phyloP scores from a whole-genome alignment of 495 filamentous ascomycete genomes.

The Darksidea phi region DNA sequence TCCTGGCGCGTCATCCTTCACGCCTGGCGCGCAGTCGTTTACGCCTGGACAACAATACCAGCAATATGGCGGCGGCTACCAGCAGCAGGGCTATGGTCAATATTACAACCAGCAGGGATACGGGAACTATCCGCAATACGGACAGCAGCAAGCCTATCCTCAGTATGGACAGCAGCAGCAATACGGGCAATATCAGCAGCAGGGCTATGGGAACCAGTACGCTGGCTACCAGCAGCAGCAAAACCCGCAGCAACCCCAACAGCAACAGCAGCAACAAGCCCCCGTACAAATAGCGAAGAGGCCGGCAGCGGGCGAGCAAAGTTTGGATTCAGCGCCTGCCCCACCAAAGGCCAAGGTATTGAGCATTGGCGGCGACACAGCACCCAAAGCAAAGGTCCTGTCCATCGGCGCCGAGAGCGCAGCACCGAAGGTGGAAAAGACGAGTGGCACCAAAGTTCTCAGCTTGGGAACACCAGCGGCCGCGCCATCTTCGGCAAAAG shows the following conservation, averaged over 20 bases:
- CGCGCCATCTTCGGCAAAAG: slow-evolving; percentile 46
- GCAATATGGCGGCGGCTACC: slow-evolving; percentile 56
- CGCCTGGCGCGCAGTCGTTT: slow-evolving; percentile 73
- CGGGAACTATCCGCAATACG: slow-evolving; percentile 31
- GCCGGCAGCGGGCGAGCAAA: slow-evolving; percentile 40
- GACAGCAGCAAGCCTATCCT: slow-evolving; percentile 37
- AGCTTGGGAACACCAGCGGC: slow-evolving; percentile 32
- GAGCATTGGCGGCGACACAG: slow-evolving; percentile 37
- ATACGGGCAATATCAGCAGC: slow-evolving; percentile 42
- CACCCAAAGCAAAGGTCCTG: slow-evolving; percentile 52
- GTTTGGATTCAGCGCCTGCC: slow-evolving; percentile 32
- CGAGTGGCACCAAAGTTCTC: slow-evolving; percentile 39
- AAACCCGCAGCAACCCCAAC: slow-evolving; percentile 36
- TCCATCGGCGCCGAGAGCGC: slow-evolving; percentile 59
- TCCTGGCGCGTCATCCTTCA: slow-evolving; percentile 77
- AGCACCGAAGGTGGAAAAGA: slow-evolving; percentile 51
- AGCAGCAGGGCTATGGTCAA: slow-evolving; percentile 55
- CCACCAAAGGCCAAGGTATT: slow-evolving; percentile 71
- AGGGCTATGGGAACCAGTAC: slow-evolving; percentile 49
- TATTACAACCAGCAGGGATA: slow-evolving; percentile 50
- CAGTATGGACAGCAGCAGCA: slow-evolving; percentile 44
- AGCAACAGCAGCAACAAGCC: slow-evolving; percentile 50
- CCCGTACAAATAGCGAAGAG: slow-evolving; percentile 68
- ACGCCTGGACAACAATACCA: slow-evolving; percentile 65
- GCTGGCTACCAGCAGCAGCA: slow-evolving; percentile 54